A percentile compares a stretch with the other conserved stretches of the same genome.
Conservation (phyloP, 148 eudicot genomes). For the Limonium bicolor region DNA sequence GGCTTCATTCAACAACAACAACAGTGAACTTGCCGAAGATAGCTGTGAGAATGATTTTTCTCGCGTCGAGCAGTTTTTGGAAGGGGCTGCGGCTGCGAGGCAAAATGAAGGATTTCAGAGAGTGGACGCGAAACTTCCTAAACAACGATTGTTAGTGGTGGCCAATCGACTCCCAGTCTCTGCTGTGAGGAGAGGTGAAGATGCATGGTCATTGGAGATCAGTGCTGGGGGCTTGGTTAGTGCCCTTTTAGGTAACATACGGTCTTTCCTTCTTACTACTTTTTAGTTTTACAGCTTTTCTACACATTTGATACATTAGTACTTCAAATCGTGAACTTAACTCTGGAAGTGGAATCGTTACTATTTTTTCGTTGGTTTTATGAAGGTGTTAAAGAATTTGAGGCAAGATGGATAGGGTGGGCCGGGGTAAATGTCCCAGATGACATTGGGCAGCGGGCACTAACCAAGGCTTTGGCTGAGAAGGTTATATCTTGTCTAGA, state of each 20-base stretch:
- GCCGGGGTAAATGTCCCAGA: slow-evolving; percentile 95
- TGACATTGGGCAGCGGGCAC: slow-evolving; percentile 67
- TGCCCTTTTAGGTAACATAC: slow-evolving; percentile 66
- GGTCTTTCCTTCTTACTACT: background rate
- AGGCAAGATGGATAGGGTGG: slow-evolving; percentile 97
- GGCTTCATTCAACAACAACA: no score
- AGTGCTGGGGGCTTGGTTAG: slow-evolving; percentile 90
- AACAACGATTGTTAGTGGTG: slow-evolving; percentile 68
- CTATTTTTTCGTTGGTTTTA: background rate
- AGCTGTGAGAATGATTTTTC: slow-evolving; percentile 24
- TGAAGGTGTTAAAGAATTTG: slow-evolving; percentile 86
- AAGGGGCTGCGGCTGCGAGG: slow-evolving; percentile 32
- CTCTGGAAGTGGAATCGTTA: no score
- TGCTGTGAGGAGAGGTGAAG: slow-evolving; percentile 81
- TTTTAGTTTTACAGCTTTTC: background rate
- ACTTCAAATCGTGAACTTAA: no score
- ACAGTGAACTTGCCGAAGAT: slow-evolving; percentile 25
- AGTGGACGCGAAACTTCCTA: slow-evolving; percentile 29
- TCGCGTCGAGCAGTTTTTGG: slow-evolving; percentile 39
- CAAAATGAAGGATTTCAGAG: slow-evolving; percentile 32
- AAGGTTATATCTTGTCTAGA: slow-evolving; percentile 56
- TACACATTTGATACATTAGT: no score
- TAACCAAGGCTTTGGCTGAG: slow-evolving; percentile 74
- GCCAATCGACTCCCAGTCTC: slow-evolving; percentile 90
- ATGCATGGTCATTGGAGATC: slow-evolving; percentile 78